Conservation (phyloP, 1,284 basidiomycete species). For the Hypsizygus ulmarius region DNA sequence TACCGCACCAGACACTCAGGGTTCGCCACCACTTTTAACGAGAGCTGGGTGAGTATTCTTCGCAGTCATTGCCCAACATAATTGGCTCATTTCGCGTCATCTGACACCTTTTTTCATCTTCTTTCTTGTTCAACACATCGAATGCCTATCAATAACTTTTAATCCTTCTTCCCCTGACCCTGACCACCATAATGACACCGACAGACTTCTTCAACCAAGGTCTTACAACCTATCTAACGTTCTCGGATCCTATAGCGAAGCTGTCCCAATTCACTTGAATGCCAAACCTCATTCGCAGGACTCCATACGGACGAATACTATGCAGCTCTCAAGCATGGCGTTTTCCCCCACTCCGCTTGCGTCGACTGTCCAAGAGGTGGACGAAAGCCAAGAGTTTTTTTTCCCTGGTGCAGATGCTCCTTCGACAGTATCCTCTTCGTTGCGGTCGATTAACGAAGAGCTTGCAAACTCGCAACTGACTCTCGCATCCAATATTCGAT, state of each 20-base stretch:
- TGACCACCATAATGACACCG: background rate
- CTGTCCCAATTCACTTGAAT: constrained; percentile 10
- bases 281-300: constrained; percentile 49
- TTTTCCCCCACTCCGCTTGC: constrained; percentile 31
- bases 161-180: background rate
- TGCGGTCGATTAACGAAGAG: constrained; percentile 7
- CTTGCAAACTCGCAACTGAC: constrained; percentile 10
- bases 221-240: constrained; percentile 31
- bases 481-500: constrained; percentile 4
- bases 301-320: constrained; percentile 62
- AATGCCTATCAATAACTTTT: background rate
- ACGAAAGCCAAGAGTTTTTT: background rate
- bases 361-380: background rate
- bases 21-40: constrained; percentile 38
- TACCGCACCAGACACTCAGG: constrained; percentile 16
- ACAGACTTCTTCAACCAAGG: constrained; percentile 38
- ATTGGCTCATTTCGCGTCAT: constrained; percentile 6
- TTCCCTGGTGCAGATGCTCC: constrained; percentile 10
- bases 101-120: constrained; percentile 1
- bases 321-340: constrained; percentile 59
- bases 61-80: background rate
- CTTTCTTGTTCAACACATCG: background rate
- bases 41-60: constrained; percentile 48
- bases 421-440: constrained; percentile 17
- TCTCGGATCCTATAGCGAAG: constrained; percentile 14